phyloP scores from a whole-genome alignment of 192 early-diverging fungal genomes.

The Phycomyces nitens region DNA sequence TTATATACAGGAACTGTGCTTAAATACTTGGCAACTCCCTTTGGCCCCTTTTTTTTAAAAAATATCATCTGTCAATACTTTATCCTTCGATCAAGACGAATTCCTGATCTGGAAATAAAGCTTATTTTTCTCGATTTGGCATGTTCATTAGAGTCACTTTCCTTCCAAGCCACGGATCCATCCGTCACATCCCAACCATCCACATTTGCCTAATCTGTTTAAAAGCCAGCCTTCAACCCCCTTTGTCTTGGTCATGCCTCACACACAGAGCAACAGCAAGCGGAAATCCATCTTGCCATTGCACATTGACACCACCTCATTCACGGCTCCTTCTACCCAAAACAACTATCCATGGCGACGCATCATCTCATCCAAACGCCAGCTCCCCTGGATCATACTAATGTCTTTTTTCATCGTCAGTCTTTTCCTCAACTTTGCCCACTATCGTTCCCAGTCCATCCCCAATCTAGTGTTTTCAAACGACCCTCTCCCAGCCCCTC shows the following conservation, averaged over 20 bases:
- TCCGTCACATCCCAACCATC: background rate
- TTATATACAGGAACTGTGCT: background rate
- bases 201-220: background rate
- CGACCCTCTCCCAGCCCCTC: conserved; percentile 20
- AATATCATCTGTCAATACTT: no score
- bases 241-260: conserved; percentile 1
- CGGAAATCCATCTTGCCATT: conserved; percentile 17
- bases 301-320: conserved; percentile 20
- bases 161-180: no score
- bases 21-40: no score
- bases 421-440: background rate
- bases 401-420: conserved; percentile 7
- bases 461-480: background rate
- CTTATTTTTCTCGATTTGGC: background rate
- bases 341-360: conserved; percentile 7
- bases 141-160: no score
- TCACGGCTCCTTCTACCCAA: conserved; percentile 4
- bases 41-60: no score
- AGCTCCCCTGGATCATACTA: conserved; percentile 7
- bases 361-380: conserved; percentile 5
- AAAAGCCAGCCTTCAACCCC: background rate
- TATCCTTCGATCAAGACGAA: background rate
- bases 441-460: background rate
- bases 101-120: background rate
- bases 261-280: conserved; percentile 4